Evolutionary conservation across 2,329 filamentous ascomycete genomes (phyloP), one percentile per base, ranked within the genome.

Genomic region (Cladophialophora psammophila): DNA sequence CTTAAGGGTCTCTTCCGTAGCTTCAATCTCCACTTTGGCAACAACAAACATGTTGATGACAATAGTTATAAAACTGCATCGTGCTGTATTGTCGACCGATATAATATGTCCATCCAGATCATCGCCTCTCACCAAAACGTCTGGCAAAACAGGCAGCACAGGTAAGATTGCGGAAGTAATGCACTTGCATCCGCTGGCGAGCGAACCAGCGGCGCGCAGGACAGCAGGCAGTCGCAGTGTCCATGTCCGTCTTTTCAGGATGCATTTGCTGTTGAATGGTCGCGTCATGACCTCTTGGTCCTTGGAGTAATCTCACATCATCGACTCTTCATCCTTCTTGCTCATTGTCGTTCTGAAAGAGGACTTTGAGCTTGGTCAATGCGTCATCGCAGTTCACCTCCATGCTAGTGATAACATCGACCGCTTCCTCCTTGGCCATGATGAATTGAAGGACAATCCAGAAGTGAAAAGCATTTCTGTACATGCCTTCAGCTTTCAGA

Each of bases 351-450:
- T 79, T 78, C 55, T 75, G 71, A 18, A 80, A 69, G 36, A 81
- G 66, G 4, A 80, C 78, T 45, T 78, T 80, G 59, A 81, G 69
- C 63, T 79, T 79, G 57, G 78, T 74, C 45, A 81, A 65, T 62
- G 80, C 80, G 69, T 81, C 79, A 58, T 80, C 79, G 40, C 79
- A 81, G 60, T 78, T 78, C n/a, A 81, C 77, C 56, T 80, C 79
- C 78, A 80, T 80, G 54, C 73, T 74, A 75, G 80, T 80, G 9
- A 80, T 75, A 13, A 81, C 78, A 61, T 81, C 79, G n/a, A 80
- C 75, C 8, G 77, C 78, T 62, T 80, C 76, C 54, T 80, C 79
- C 42, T 79, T 79, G 20, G 77, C 80, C 66, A 80, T 76, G 13
- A 81, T 75, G 3, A 80, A 70, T 55, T 80, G 77, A 4, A 78